phyloP scores from a whole-genome alignment of 148 eudicot species.

The Fagopyrum homotropicum region DNA sequence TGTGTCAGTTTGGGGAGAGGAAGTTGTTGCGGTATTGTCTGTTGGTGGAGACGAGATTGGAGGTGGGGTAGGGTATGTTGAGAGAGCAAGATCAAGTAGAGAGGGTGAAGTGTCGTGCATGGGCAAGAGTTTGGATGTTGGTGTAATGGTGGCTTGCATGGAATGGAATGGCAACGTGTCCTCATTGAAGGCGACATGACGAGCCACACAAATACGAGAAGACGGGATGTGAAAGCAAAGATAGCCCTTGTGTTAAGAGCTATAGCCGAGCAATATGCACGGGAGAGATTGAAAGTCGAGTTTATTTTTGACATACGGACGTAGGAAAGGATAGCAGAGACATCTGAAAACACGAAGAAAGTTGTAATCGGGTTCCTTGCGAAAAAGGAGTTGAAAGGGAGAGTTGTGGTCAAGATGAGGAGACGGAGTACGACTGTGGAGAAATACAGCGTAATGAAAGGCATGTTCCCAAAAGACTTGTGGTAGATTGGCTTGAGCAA shows the following conservation, averaged over 20 bases:
- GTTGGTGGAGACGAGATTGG: no score
- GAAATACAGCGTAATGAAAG: no score
- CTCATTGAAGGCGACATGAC: no score
- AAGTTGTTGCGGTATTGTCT: no score
- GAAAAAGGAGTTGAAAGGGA: background rate
- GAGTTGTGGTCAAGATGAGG: background rate
- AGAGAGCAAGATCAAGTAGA: background rate
- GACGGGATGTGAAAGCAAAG: background rate
- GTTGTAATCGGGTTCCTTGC: background rate
- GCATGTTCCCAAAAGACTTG: no score
- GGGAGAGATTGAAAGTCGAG: background rate
- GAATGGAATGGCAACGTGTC: no score
- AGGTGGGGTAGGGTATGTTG: no score
- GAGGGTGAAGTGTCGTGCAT: background rate
- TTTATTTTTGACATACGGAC: background rate
- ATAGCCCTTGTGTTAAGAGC: fast-evolving
- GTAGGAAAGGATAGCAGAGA: background rate
- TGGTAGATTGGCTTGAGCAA: background rate
- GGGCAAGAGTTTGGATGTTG: no score
- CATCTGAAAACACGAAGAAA: background rate
- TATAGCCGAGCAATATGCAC: background rate
- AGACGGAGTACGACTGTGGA: no score
- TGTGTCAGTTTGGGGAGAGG: background rate
- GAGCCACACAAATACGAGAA: no score
- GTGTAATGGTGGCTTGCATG: background rate